A percentile compares a stretch with the other conserved stretches of the same genome.
Evolutionary conservation across 148 eudicot genomes (phyloP).

Genomic region (Rhododendron williamsianum): DNA sequence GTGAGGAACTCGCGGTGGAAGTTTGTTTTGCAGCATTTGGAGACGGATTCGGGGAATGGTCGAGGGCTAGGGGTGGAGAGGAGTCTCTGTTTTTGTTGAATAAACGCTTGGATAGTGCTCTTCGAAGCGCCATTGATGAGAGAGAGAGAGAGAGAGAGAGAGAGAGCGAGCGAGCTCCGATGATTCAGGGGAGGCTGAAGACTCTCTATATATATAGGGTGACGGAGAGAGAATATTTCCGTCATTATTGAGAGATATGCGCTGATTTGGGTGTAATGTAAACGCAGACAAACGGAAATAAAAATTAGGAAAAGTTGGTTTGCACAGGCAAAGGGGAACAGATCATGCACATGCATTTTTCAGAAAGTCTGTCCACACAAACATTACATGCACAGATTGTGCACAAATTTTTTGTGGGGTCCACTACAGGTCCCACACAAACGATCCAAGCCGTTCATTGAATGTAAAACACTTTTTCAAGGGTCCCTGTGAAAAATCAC

Average conservation of each 20-base stretch:
- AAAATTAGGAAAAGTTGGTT: too few relatives aligned
- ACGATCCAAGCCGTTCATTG: too few relatives aligned
- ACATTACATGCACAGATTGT: too few relatives aligned
- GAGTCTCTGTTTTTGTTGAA: not conserved
- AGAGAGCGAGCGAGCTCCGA: not conserved
- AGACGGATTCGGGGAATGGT: not conserved
- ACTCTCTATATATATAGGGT: not conserved
- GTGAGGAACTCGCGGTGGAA: constrained; percentile 26
- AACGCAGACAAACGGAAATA: not conserved
- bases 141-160: constrained; percentile 3
- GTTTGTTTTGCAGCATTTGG: constrained; percentile 19
- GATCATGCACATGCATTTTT: too few relatives aligned
- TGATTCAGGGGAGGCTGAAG: not conserved
- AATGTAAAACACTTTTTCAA: too few relatives aligned
- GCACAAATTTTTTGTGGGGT: too few relatives aligned
- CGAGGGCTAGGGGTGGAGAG: not conserved
- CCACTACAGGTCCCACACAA: too few relatives aligned
- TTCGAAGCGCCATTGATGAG: constrained; percentile 47
- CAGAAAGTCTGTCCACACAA: too few relatives aligned
- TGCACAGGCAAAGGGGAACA: too few relatives aligned
- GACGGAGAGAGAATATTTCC: not conserved
- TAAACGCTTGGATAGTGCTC: constrained; percentile 36
- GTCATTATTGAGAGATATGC: not conserved
- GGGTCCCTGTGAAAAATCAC: too few relatives aligned
- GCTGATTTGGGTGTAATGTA: not conserved